Percentiles rank a stretch among this genome's conserved stretches.
Evolutionary conservation across 805 yeast genomes (phyloP).

Genomic region (Kluyveromyces nonfermentans): DNA sequence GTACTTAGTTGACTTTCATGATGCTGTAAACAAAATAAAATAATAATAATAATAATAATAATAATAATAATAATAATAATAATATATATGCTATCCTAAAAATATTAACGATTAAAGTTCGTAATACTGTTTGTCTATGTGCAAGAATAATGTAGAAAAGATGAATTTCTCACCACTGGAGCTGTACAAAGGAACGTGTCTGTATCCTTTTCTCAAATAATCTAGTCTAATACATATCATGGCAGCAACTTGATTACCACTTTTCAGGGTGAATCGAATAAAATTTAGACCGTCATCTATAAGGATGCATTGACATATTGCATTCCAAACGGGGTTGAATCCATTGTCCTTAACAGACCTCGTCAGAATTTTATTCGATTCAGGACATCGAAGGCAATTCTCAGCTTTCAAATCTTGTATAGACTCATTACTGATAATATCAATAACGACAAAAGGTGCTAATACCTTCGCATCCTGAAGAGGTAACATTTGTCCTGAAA

Average conservation of each 20-base stretch:
- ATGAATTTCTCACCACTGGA: slow-evolving; percentile 69
- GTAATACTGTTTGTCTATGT: slow-evolving; percentile 2
- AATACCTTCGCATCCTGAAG: slow-evolving; percentile 40
- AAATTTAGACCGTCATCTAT: slow-evolving; percentile 41
- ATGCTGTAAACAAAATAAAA: background rate
- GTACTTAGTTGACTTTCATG: background rate
- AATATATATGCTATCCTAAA: no score
- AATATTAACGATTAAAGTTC: background rate
- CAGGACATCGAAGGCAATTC: slow-evolving; percentile 16
- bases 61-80: no score
- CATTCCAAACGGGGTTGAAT: slow-evolving; percentile 80
- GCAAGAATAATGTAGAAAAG: slow-evolving; percentile 47
- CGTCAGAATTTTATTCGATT: slow-evolving; percentile 12
- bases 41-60: background rate
- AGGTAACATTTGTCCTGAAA: slow-evolving; percentile 84
- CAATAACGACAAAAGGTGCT: slow-evolving; percentile 20
- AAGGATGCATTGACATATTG: slow-evolving; percentile 35
- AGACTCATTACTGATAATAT: slow-evolving; percentile 13
- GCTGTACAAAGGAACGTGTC: slow-evolving; percentile 74
- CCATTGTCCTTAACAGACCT: slow-evolving; percentile 54
- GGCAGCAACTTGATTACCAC: slow-evolving; percentile 42
- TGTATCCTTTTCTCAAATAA: slow-evolving; percentile 66
- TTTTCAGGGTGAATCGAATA: slow-evolving; percentile 42
- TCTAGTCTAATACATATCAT: slow-evolving; percentile 49
- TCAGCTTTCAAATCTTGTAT: slow-evolving; percentile 14